A percentile compares a stretch with the other conserved stretches of the same genome.
phyloP scores from a whole-genome alignment of 257 asterid genomes.

The Solanum appendiculatum region DNA sequence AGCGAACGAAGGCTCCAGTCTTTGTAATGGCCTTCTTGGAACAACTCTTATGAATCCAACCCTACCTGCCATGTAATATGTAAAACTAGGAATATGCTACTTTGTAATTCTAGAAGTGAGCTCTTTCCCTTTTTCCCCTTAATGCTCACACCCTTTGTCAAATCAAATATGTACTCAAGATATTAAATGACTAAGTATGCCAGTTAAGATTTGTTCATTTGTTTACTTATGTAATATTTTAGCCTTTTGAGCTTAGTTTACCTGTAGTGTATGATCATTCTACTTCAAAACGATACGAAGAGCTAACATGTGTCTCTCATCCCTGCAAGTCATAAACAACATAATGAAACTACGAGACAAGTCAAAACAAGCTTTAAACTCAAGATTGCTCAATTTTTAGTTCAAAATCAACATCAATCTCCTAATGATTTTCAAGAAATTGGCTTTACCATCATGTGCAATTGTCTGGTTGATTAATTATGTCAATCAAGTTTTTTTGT shows the following conservation, averaged over 20 bases:
- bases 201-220: conserved; percentile 16
- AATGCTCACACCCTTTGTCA: not conserved
- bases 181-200: not conserved
- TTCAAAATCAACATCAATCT: not conserved
- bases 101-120: not conserved
- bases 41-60: conserved; percentile 37
- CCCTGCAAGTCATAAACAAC: no score
- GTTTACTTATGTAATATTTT: not conserved
- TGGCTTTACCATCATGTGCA: conserved; percentile 5
- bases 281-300: no score
- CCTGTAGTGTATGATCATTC: no score
- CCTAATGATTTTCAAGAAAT: not conserved
- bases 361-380: no score
- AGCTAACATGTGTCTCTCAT: no score
- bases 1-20: conserved; percentile 33
- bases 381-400: not conserved
- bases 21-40: conserved; percentile 23
- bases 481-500: not conserved
- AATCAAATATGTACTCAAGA: not conserved
- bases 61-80: conserved; percentile 29
- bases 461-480: not conserved
- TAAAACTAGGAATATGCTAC: not conserved
- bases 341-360: no score
- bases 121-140: not conserved
- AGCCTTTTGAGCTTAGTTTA: not conserved